A percentile compares a stretch with the other conserved stretches of the same genome.
These are phyloP conservation scores for Limonomyces culmigenus DNA, from an alignment of 1,284 basidiomycete genomes.

Conservation along the genomic window DNA sequence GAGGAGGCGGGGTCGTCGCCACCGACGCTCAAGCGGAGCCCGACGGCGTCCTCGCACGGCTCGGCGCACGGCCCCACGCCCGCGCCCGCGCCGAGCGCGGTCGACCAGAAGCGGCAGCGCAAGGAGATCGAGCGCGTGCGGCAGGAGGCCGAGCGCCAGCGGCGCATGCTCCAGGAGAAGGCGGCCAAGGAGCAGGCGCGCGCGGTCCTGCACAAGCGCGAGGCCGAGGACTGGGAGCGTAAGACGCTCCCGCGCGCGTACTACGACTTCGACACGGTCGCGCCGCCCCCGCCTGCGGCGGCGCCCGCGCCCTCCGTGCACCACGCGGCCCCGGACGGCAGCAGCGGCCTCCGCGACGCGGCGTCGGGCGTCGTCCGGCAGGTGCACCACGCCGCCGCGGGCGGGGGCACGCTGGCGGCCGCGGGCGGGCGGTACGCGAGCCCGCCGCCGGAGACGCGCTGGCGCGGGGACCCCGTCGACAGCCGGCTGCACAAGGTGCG, in stretches of 20 bases:
- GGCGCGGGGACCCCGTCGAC: slow-evolving; percentile 30
- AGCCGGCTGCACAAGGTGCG: slow-evolving; percentile 63
- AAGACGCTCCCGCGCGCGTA: not conserved
- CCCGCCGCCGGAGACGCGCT: slow-evolving; percentile 19
- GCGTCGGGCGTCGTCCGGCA: slow-evolving; percentile 45
- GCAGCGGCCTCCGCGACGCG: slow-evolving; percentile 26
- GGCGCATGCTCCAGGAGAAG: slow-evolving; percentile 64
- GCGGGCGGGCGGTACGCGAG: slow-evolving; percentile 36
- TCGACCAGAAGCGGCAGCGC: slow-evolving; percentile 73
- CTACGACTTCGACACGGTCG: not conserved
- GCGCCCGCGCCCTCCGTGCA: too few species aligned
- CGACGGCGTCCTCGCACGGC: slow-evolving; percentile 16
- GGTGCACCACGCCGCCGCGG: slow-evolving; percentile 22
- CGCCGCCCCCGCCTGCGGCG: not conserved
- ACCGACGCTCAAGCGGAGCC: slow-evolving; percentile 57
- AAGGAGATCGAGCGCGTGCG: slow-evolving; percentile 79
- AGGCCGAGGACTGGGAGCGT: not conserved
- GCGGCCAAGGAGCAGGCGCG: slow-evolving; percentile 75
- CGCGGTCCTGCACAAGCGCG: slow-evolving; percentile 87
- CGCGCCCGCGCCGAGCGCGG: too few species aligned
- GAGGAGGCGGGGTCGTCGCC: slow-evolving; percentile 34
- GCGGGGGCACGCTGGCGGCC: slow-evolving; percentile 31
- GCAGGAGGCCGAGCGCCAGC: slow-evolving; percentile 77
- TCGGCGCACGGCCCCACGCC: not conserved
- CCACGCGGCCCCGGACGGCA: not conserved